Evolutionary conservation across 2,329 filamentous ascomycete genomes (phyloP), one percentile per base, ranked within the genome.

Genomic region (Aphanoascus verrucosus): DNA sequence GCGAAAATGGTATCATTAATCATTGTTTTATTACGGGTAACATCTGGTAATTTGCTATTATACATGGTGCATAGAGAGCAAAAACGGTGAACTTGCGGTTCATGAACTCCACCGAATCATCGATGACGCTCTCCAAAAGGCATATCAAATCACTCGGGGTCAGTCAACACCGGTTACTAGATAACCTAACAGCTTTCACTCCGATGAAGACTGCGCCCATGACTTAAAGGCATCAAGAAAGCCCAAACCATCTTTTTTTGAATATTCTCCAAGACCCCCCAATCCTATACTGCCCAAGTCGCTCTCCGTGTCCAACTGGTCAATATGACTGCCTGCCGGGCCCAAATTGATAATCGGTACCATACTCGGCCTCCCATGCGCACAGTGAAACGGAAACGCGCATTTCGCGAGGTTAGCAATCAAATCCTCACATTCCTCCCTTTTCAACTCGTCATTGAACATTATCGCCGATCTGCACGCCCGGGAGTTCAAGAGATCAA

Each of bases 401-500:
- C 73, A 76, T 12, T 54, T 59, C 11, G 72, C 62, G 9, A 77
- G 63, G 15, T 62, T 61, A 4, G 57, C 53, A 3, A 76, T 58
- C 14, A 76, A 59, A 28, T 57, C 60, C 53, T 64, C 55, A 54
- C 72, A 74, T 54, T 76, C 70, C 4, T 63, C 58, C 2, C 60
- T 51, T 5, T 58, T 63, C 44, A 77, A 56, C 3, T 58, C 54
- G 47, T 77, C 74, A 46, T 76, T 76, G 58, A 77, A 77, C 74
- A 77, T 77, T 57, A 77, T 72, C 12, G 74, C 70, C 32, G 66
- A 71, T 50, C 74, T 65, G 58, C 74, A 77, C 8, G 74, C 71
- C 7, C 74, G 71, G 19, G 74, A 76, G 52, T 73, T 75, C 15
- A 76, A 64, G 40, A 76, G 62, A 31, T 94, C 86, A 3, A 94